These are phyloP conservation scores for Aspergillus aculeatus DNA, from an alignment of 2,329 filamentous ascomycete species.

Conservation along the genomic window DNA sequence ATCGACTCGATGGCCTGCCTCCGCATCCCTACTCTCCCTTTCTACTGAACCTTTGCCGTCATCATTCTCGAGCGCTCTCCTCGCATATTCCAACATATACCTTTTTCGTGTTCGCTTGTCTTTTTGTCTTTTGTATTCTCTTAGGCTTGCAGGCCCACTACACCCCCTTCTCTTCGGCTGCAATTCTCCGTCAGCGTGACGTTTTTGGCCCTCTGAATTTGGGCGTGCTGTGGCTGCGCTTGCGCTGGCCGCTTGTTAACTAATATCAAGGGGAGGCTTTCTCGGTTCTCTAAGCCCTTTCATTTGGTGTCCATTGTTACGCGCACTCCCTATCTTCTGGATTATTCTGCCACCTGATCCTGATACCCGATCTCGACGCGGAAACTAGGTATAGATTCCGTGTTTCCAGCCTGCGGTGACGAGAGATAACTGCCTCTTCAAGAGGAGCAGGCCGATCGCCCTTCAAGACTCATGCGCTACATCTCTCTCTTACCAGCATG, in stretches of 20 bases:
- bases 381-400: too few species aligned
- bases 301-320: not conserved
- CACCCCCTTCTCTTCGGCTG: constrained; percentile 2
- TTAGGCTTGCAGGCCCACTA: not conserved
- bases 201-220: not conserved
- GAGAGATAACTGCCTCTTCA: too few species aligned
- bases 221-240: constrained; percentile 4
- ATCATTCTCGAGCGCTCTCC: not conserved
- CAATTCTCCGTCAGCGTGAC: constrained; percentile 9
- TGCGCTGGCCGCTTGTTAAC: constrained; percentile 3
- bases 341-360: constrained; percentile 2
- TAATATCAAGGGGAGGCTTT: not conserved
- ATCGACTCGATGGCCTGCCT: constrained; percentile 16
- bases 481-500: constrained; percentile 15
- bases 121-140: too few species aligned
- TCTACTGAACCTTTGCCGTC: constrained; percentile 10
- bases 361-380: constrained; percentile 1
- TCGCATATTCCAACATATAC: constrained; percentile 1
- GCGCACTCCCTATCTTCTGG: not conserved
- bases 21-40: constrained; percentile 15
- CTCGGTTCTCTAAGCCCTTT: not conserved
- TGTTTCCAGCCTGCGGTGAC: too few species aligned
- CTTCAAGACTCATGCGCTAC: not conserved
- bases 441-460: too few species aligned
- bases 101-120: not conserved